Percentiles rank a stretch among this genome's conserved stretches.
These are phyloP conservation scores for Fusarium decemcellulare DNA, from an alignment of 2,329 filamentous ascomycete species.

Conservation along the genomic window DNA sequence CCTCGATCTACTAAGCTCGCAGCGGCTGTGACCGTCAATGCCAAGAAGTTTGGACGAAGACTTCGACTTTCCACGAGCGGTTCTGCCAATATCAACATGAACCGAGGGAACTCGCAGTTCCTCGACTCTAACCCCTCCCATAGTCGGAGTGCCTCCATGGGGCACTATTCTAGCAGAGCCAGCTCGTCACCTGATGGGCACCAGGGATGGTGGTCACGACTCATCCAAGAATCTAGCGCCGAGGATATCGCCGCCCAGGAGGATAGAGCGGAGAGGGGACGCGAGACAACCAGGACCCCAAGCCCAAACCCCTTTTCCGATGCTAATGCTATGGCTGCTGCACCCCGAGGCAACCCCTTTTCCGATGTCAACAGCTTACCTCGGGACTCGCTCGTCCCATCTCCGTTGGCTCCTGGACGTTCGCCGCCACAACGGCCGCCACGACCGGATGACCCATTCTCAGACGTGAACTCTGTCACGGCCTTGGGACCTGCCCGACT, in stretches of 20 bases:
- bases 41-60: constrained; percentile 45
- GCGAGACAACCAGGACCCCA: constrained; percentile 26
- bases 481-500: constrained; percentile 44
- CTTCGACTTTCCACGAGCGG: constrained; percentile 41
- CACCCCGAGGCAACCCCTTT: constrained; percentile 50
- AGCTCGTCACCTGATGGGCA: constrained; percentile 22
- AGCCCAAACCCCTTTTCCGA: constrained; percentile 57
- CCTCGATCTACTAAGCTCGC: constrained; percentile 53
- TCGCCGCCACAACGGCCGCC: constrained; percentile 13
- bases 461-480: constrained; percentile 62
- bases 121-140: constrained; percentile 53
- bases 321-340: constrained; percentile 56
- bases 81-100: constrained; percentile 62
- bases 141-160: constrained; percentile 56
- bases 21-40: constrained; percentile 48
- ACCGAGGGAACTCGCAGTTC: constrained; percentile 69
- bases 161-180: constrained; percentile 19
- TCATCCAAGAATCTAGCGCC: constrained; percentile 57
- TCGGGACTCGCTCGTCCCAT: constrained; percentile 56
- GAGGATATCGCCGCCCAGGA: constrained; percentile 53
- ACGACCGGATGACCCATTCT: constrained; percentile 59
- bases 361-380: constrained; percentile 61
- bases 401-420: constrained; percentile 50
- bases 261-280: constrained; percentile 33
- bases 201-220: constrained; percentile 61